These are phyloP conservation scores for Termitomyces sp. DNA, from an alignment of 768 basidiomycete species.

Conservation along the genomic window DNA sequence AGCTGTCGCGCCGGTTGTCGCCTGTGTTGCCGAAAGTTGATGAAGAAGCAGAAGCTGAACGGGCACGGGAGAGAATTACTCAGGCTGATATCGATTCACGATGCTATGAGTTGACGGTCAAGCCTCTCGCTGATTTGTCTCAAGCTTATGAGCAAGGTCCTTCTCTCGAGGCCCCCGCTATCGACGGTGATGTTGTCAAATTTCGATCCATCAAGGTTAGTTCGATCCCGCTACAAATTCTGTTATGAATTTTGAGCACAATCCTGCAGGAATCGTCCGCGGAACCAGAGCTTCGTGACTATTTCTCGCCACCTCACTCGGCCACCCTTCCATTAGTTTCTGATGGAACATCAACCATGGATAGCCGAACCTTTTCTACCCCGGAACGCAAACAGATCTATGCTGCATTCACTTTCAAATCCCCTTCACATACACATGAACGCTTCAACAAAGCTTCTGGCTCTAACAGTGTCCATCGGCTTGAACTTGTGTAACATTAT, in stretches of 20 bases:
- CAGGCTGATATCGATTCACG: constrained; percentile 63
- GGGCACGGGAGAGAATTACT: constrained; percentile 25
- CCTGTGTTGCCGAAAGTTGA: constrained; percentile 63
- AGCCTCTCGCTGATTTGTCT: constrained; percentile 72
- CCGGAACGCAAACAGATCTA: constrained; percentile 72
- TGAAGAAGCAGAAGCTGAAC: constrained; percentile 37
- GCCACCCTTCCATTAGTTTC: constrained; percentile 21
- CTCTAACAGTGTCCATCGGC: constrained; percentile 22
- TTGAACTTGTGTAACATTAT: constrained; percentile 17
- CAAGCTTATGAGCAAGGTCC: constrained; percentile 53
- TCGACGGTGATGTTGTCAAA: constrained; percentile 30
- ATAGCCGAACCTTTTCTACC: constrained; percentile 50
- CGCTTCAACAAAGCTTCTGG: constrained; percentile 43
- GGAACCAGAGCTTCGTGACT: constrained; percentile 55
- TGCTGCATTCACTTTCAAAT: constrained; percentile 73
- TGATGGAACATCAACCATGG: constrained; percentile 22
- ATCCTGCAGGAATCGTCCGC: constrained; percentile 41
- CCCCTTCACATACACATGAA: constrained; percentile 58
- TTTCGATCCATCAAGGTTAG: constrained; percentile 42
- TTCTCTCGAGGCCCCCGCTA: constrained; percentile 23
- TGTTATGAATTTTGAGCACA: constrained; percentile 3
- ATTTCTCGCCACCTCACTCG: constrained; percentile 34
- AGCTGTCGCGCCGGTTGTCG: constrained; percentile 42
- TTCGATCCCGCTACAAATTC: not conserved
- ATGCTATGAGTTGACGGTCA: constrained; percentile 76